These are phyloP conservation scores for Populus davidiana DNA, from an alignment of 345 rosid species.

Conservation along the genomic window DNA sequence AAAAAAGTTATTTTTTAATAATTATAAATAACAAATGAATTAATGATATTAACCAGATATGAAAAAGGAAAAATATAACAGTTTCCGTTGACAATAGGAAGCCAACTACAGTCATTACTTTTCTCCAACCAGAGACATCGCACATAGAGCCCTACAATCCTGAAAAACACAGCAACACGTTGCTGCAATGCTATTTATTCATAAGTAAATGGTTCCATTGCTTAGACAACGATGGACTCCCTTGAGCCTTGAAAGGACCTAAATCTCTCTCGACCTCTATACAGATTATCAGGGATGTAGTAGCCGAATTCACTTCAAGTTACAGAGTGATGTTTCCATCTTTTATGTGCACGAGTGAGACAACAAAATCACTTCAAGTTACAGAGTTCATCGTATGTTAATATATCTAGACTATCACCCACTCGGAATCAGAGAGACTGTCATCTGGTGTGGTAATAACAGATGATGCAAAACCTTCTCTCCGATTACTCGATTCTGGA, in stretches of 20 bases:
- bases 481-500: neutral
- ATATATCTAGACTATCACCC: constrained; percentile 28
- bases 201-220: neutral
- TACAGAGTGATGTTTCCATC: too few species aligned
- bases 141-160: too few species aligned
- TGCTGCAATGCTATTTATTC: neutral
- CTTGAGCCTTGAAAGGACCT: neutral
- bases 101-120: too few species aligned
- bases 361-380: neutral
- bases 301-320: neutral
- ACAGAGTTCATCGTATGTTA: neutral
- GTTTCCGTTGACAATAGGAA: too few species aligned
- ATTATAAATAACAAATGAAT: too few species aligned
- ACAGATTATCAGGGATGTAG: neutral
- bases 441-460: neutral
- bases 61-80: neutral
- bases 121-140: too few species aligned
- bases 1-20: too few species aligned
- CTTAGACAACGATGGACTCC: neutral
- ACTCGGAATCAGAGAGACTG: constrained; percentile 25
- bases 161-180: neutral
- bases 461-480: constrained; percentile 8
- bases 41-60: too few species aligned
- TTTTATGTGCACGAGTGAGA: neutral
- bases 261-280: neutral